Conservation (phyloP, 2,329 filamentous ascomycete species). For the Microcera coccophila region DNA sequence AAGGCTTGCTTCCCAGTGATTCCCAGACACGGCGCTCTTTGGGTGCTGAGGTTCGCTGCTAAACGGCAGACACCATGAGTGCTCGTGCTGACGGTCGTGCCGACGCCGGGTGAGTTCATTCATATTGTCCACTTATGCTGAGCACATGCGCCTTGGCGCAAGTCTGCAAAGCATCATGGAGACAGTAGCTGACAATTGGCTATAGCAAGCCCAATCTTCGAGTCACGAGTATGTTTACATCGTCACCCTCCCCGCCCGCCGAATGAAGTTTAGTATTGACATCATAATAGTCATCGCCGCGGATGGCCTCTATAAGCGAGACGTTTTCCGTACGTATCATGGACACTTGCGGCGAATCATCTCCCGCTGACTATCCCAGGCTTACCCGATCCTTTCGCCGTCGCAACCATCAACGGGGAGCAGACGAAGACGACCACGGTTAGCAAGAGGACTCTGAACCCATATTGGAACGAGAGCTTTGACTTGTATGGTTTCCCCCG, state of each 20-base stretch:
- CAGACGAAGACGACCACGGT: constrained; percentile 98
- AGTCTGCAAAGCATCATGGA: constrained; percentile 1
- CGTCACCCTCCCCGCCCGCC: constrained; percentile 14
- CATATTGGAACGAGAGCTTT: constrained; percentile 99
- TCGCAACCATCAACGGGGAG: constrained; percentile 94
- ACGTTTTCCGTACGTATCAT: constrained; percentile 87
- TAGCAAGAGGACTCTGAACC: constrained; percentile 95
- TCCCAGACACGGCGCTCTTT: constrained; percentile 18
- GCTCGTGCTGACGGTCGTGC: constrained; percentile 34
- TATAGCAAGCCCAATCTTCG: constrained; percentile 78
- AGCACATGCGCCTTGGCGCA: neutral
- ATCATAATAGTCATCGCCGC: constrained; percentile 80
- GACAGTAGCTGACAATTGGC: constrained; percentile 29
- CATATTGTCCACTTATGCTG: constrained; percentile 2
- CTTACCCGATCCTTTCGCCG: constrained; percentile 95
- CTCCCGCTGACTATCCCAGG: constrained; percentile 52
- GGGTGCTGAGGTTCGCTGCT: constrained; percentile 26
- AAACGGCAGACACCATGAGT: constrained; percentile 29
- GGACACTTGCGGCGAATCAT: neutral
- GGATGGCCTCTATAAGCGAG: constrained; percentile 96
- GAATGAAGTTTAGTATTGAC: constrained; percentile 34
- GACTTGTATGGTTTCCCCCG: constrained; percentile 69
- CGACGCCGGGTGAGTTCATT: constrained; percentile 37
- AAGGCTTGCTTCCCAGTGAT: constrained; percentile 15
- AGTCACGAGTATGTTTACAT: constrained; percentile 72